phyloP scores from a whole-genome alignment of 805 yeast species.

The Myxozyma mucilagina region DNA sequence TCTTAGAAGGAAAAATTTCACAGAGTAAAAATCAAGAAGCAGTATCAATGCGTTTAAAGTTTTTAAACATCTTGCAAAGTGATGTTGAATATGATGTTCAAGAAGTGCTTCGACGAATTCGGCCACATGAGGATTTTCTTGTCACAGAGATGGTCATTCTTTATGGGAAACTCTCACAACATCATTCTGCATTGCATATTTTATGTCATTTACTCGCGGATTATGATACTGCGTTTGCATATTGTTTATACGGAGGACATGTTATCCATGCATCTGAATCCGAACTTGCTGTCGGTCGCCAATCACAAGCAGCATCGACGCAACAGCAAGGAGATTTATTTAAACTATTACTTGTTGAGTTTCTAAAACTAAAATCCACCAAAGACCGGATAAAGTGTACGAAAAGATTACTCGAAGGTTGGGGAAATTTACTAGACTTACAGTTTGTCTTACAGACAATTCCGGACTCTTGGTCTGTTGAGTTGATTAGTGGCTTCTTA shows the following conservation, averaged over 20 bases:
- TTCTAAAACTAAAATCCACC: slow-evolving; percentile 32
- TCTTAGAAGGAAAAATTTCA: slow-evolving; percentile 25
- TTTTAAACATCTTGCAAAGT: slow-evolving; percentile 33
- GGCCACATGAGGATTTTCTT: slow-evolving; percentile 36
- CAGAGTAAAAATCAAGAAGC: slow-evolving; percentile 22
- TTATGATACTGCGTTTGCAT: slow-evolving; percentile 40
- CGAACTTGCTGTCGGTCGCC: slow-evolving; percentile 8
- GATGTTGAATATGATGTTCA: slow-evolving; percentile 34
- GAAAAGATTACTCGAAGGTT: slow-evolving; percentile 36
- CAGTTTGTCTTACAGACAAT: slow-evolving; percentile 35
- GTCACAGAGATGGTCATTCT: slow-evolving; percentile 40
- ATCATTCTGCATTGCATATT: slow-evolving; percentile 39
- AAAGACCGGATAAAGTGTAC: slow-evolving; percentile 33
- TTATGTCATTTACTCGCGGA: slow-evolving; percentile 40
- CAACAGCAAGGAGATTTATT: slow-evolving; percentile 35
- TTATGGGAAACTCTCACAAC: slow-evolving; percentile 36
- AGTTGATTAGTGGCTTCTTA: slow-evolving; percentile 35
- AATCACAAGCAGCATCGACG: slow-evolving; percentile 9
- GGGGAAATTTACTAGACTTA: slow-evolving; percentile 37
- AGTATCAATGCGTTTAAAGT: slow-evolving; percentile 33
- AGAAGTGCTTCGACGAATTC: slow-evolving; percentile 34
- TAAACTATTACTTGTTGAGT: slow-evolving; percentile 34
- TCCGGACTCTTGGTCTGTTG: slow-evolving; percentile 41
- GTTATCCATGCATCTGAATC: slow-evolving; percentile 26
- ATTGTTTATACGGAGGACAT: slow-evolving; percentile 37